phyloP scores from a whole-genome alignment of 2,329 filamentous ascomycete species.

The Endoconidiophora polonica region DNA sequence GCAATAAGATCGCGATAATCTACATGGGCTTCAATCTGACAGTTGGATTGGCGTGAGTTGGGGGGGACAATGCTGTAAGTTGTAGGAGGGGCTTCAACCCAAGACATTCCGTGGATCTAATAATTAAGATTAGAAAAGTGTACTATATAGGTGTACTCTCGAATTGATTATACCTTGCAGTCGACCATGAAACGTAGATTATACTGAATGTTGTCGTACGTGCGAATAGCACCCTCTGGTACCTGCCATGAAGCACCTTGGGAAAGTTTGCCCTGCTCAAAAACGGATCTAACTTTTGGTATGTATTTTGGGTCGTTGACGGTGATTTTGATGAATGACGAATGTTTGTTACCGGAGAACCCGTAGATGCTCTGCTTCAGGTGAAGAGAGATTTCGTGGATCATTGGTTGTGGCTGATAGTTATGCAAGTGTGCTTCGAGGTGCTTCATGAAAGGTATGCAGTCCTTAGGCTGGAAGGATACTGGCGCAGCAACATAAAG shows the following conservation, averaged over 20 bases:
- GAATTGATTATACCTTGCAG: slow-evolving; percentile 45
- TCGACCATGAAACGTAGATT: slow-evolving; percentile 96
- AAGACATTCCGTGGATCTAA: slow-evolving; percentile 84
- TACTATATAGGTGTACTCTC: too few species aligned
- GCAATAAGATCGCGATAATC: slow-evolving; percentile 71
- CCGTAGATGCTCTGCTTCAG: slow-evolving; percentile 85
- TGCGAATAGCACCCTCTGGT: slow-evolving; percentile 53
- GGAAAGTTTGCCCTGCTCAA: slow-evolving; percentile 65
- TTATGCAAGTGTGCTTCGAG: slow-evolving; percentile 66
- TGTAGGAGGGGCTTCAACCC: slow-evolving; percentile 69
- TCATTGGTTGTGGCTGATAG: slow-evolving; percentile 46
- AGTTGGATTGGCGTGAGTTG: slow-evolving; percentile 65
- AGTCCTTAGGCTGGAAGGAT: slow-evolving; percentile 63
- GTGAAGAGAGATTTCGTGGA: slow-evolving; percentile 66
- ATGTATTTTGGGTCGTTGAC: slow-evolving; percentile 82
- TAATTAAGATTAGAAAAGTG: slow-evolving; percentile 14
- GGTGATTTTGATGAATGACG: slow-evolving; percentile 82
- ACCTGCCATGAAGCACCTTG: slow-evolving; percentile 82
- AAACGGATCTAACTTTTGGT: slow-evolving; percentile 52
- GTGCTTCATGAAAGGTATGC: slow-evolving; percentile 59
- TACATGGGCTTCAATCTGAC: slow-evolving; percentile 84
- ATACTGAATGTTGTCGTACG: slow-evolving; percentile 93
- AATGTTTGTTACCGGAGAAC: slow-evolving; percentile 85
- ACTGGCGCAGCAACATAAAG: slow-evolving; percentile 82
- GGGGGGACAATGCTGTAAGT: slow-evolving; percentile 56